These are phyloP conservation scores for Fusarium sp. DNA, from an alignment of 2,329 filamentous ascomycete species.

Conservation along the genomic window DNA sequence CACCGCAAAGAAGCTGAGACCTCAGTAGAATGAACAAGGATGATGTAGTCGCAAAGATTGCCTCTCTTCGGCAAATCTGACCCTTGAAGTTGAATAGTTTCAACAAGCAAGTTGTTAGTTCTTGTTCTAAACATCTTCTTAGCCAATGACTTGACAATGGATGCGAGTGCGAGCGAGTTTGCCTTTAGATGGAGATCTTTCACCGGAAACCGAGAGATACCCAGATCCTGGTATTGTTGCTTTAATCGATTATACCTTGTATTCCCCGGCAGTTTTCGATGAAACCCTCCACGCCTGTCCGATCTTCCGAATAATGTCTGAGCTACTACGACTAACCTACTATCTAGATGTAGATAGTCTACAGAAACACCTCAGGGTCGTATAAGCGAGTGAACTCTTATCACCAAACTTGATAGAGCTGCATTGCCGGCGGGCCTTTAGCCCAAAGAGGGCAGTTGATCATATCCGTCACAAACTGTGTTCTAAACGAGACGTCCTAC, in stretches of 20 bases:
- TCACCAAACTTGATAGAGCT: not conserved
- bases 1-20: conserved; percentile 15
- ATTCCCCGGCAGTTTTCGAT: conserved; percentile 9
- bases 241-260: not conserved
- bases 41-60: not conserved
- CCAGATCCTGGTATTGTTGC: not conserved
- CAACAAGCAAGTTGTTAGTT: not conserved
- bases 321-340: too few species aligned
- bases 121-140: not conserved
- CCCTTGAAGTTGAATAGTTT: not conserved
- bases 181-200: not conserved
- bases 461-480: not conserved
- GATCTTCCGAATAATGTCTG: conserved; percentile 2
- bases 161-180: conserved; percentile 10
- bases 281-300: conserved; percentile 12
- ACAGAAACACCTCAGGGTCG: not conserved
- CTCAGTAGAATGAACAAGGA: not conserved
- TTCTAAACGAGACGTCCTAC: not conserved
- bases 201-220: not conserved
- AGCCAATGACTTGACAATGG: not conserved
- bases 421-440: conserved; percentile 11
- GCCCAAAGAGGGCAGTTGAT: conserved; percentile 13
- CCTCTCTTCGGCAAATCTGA: conserved; percentile 8
- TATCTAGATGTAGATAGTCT: too few species aligned
- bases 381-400: not conserved